These are phyloP conservation scores for Phoma sp. DNA, from an alignment of 2,329 filamentous ascomycete genomes.

Conservation along the genomic window DNA sequence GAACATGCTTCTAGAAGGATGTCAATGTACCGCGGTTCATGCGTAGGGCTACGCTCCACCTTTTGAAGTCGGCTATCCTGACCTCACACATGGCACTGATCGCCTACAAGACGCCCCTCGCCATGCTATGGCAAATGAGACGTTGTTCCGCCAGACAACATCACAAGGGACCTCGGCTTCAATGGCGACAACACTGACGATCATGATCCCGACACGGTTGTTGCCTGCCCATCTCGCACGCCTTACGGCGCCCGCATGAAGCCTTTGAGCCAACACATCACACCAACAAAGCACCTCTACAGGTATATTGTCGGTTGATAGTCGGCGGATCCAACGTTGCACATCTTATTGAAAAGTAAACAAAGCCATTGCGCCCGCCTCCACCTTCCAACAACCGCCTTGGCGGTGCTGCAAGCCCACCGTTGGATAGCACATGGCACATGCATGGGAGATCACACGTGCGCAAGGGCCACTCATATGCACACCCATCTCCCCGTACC, in stretches of 20 bases:
- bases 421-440: constrained; percentile 13
- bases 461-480: constrained; percentile 7
- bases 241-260: constrained; percentile 4
- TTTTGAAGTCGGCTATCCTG: constrained; percentile 14
- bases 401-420: constrained; percentile 13
- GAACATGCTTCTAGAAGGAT: constrained; percentile 24
- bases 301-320: not conserved
- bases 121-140: constrained; percentile 10
- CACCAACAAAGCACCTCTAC: not conserved
- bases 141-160: not conserved
- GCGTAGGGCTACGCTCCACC: constrained; percentile 13
- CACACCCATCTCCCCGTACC: constrained; percentile 3
- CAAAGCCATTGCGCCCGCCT: constrained; percentile 12
- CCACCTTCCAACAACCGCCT: constrained; percentile 8
- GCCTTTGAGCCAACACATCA: not conserved
- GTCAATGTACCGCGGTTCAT: constrained; percentile 13
- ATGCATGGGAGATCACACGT: constrained; percentile 15
- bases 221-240: constrained; percentile 1
- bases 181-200: not conserved
- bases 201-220: constrained; percentile 3
- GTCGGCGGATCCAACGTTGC: not conserved
- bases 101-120: constrained; percentile 3
- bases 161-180: constrained; percentile 7
- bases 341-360: constrained; percentile 2
- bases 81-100: constrained; percentile 10